Evolutionary conservation across 345 rosid genomes (phyloP), one percentile per base, ranked within the genome.

Genomic region (Bretschneidera sinensis): DNA sequence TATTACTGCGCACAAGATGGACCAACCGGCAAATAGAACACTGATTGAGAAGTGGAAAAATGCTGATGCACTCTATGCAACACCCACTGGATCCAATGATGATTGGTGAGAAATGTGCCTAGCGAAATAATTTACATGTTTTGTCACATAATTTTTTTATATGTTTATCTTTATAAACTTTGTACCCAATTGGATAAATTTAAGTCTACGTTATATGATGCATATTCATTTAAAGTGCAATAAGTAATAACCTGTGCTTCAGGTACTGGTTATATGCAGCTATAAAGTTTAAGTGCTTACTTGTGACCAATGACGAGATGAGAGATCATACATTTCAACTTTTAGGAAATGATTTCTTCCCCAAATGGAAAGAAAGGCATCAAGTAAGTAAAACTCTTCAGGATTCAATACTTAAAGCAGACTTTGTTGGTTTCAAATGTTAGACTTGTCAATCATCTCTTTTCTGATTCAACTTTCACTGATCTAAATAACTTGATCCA

Each of bases 251-350:
- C 45, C 9, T 69, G 58, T 59, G 31, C 58, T 79, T 75, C 92
- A 86, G 94, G 89, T 86, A 80, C 68, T 86, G 94, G 94, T 73
- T 86, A 69, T 86, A 84, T 77, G 89, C 89, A 69, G 89, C 89
- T 64, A 80, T 86, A 62, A 86, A 80, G 77, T 81, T 72, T 62
- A 86, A 71, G 72, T 72, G 87, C 66, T 73, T 86, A 51, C 21
- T 86, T n/a, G 83, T 86, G 70, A 81, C 87, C 34, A 86, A 86
- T 0, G 89, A 86, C 51, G 94, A 86, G 81, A 86, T 84, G 89
- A 76, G 89, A 78, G 94, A 86, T 69, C 94, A 86, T 70, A 78
- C 76, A 25, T 86, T 86, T 76, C 89, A 81, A 60, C 87, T 86
- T 76, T 65, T 86, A 34, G 89, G 89, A 57, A 84, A 80, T 55